Base-by-base conservation (phyloP, 2,329 filamentous ascomycete genomes). In the Alternaria arbusti region DNA sequence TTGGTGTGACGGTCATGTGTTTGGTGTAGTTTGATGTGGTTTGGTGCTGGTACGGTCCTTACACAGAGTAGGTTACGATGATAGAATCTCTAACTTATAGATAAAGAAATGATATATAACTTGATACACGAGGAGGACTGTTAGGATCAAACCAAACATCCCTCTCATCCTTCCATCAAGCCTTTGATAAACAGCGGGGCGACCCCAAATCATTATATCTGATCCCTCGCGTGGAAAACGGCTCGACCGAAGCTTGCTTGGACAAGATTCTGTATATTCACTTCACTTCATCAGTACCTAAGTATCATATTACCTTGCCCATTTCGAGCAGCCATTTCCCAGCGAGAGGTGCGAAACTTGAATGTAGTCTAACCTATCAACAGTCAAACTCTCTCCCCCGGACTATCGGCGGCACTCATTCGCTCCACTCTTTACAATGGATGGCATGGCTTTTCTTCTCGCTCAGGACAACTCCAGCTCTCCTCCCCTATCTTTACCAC, bases 321-420 rank as follows among this genome's bases (percentile, higher is more conserved):
- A 32, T 7, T 6, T 32, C 30, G 5, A 32, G 30, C 30, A 32
- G 30, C 30, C 6, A 7, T 32, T 30, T 30, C 11, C 12, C 28
- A 30, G 11, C 11, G 28, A 30, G 5, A 30, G 28, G 28, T 25
- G 6, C 4, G 17, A 22, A 15, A 52, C 65, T 57, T 50, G 65
- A 63, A 49, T 68, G 44, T 25, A 68, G 30, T 23, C 66, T 58
- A 13, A 49, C 15, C 64, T 64, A 68, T 64, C 66, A 68, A 44
- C 26, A 47, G 60, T 68, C 66, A 52, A 59, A 57, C 15, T 50
- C 56, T 10, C 22, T 32, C 23, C 52, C 58, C 22, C n/a, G 22
- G 15, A 36, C 30, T 20, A 15, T 56, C 36, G 13, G 30, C 30
- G 52, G 51, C 44, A 26, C 44, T 57, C 59, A 43, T 6, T 20